These are phyloP conservation scores for Ogataea wickerhamii DNA, from an alignment of 805 yeast species.

Conservation along the genomic window DNA sequence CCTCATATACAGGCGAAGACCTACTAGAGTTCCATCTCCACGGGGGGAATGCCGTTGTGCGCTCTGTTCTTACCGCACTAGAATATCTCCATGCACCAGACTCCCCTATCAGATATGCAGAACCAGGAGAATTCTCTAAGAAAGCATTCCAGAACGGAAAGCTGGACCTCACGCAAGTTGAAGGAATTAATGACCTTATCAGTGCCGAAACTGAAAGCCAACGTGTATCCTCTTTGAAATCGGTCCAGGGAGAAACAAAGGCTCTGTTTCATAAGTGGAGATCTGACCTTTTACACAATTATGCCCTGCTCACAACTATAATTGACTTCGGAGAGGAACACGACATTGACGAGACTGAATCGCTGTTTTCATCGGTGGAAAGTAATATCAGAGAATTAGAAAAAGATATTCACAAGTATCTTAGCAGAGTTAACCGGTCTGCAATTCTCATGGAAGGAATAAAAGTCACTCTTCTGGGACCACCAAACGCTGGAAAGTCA, in stretches of 20 bases:
- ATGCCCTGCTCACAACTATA: slow-evolving; percentile 78
- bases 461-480: slow-evolving; percentile 71
- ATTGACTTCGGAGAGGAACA: slow-evolving; percentile 96
- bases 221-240: slow-evolving; percentile 65
- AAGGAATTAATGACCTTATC: slow-evolving; percentile 83
- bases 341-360: slow-evolving; percentile 63
- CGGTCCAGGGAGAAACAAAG: slow-evolving; percentile 69
- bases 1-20: slow-evolving; percentile 91
- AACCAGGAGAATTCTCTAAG: slow-evolving; percentile 86
- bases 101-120: slow-evolving; percentile 69
- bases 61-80: slow-evolving; percentile 64
- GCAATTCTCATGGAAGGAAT: slow-evolving; percentile 72
- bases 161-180: slow-evolving; percentile 84
- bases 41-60: slow-evolving; percentile 86
- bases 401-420: slow-evolving; percentile 41
- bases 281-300: slow-evolving; percentile 52
- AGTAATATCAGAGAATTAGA: slow-evolving; percentile 39
- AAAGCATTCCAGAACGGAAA: slow-evolving; percentile 83
- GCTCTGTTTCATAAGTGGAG: slow-evolving; percentile 64
- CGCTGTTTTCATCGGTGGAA: slow-evolving; percentile 50
- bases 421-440: slow-evolving; percentile 48
- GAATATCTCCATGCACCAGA: slow-evolving; percentile 45
- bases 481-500: slow-evolving; percentile 96
- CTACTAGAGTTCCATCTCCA: slow-evolving; percentile 85
- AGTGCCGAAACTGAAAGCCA: slow-evolving; percentile 94